Evolutionary conservation across 768 basidiomycete species (phyloP).

Genomic region (Paxillus involutus): DNA sequence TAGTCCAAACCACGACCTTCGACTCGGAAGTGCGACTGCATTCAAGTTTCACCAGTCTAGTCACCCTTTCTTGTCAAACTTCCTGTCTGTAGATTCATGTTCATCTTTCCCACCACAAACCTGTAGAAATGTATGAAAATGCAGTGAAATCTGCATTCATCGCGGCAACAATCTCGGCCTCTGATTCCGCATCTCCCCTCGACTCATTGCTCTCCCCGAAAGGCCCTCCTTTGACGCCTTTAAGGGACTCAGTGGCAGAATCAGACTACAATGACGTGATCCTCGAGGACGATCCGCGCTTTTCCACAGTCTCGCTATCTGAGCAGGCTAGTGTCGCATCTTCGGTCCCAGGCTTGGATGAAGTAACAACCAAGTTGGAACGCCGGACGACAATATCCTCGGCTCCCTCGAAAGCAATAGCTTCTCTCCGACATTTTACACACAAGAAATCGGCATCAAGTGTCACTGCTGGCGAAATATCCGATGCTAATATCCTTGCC

Average conservation of each 20-base stretch:
- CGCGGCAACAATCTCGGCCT: conserved; percentile 2
- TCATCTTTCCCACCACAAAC: conserved; percentile 5
- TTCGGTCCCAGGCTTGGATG: conserved; percentile 23
- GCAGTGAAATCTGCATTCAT: conserved; percentile 11
- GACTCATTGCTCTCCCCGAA: conserved; percentile 55
- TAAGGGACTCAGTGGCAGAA: conserved; percentile 47
- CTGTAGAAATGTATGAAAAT: conserved; percentile 18
- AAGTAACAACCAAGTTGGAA: conserved; percentile 20
- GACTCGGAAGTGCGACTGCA: too few species aligned
- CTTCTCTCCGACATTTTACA: conserved; percentile 27
- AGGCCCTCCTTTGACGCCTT: conserved; percentile 27
- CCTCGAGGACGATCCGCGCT: conserved; percentile 46
- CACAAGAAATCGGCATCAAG: conserved; percentile 69
- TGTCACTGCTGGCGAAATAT: conserved; percentile 46
- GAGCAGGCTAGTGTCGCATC: conserved; percentile 35
- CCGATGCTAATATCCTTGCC: conserved; percentile 47
- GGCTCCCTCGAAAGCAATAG: conserved; percentile 15
- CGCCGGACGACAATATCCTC: conserved; percentile 32
- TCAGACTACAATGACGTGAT: conserved; percentile 65
- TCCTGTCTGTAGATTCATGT: conserved; percentile 4
- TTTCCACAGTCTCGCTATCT: conserved; percentile 50
- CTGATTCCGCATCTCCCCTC: conserved; percentile 28
- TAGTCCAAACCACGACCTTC: too few species aligned
- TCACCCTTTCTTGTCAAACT: not conserved
- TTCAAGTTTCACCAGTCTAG: not conserved